phyloP scores from a whole-genome alignment of 1,284 basidiomycete species.

The Chondrostereum purpureum region DNA sequence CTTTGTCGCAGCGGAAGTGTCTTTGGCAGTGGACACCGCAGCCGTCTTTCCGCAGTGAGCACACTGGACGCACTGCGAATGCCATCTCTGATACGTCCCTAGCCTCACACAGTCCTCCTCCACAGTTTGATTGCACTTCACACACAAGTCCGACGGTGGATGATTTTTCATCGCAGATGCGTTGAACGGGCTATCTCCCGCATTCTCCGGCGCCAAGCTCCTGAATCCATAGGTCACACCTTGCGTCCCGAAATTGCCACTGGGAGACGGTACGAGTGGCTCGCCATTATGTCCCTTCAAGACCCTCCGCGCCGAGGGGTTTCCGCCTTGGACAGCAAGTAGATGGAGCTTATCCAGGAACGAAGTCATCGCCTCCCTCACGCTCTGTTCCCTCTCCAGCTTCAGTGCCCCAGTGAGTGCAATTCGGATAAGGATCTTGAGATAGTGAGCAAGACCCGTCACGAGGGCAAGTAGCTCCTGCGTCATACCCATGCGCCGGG shows the following conservation, averaged over 20 bases:
- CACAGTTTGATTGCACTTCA: constrained; percentile 83
- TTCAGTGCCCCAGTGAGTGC: constrained; percentile 94
- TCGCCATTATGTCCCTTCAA: constrained; percentile 66
- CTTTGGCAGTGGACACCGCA: constrained; percentile 45
- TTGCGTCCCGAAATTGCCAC: constrained; percentile 64
- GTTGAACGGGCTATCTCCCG: constrained; percentile 79
- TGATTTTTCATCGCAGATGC: constrained; percentile 43
- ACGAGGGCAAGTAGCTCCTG: constrained; percentile 97
- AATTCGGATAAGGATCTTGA: constrained; percentile 98
- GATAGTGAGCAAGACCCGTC: constrained; percentile 96
- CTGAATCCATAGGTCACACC: constrained; percentile 84
- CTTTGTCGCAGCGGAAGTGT: constrained; percentile 18
- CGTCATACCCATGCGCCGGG: constrained; percentile 90
- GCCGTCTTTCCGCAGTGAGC: constrained; percentile 74
- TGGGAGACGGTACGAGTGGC: constrained; percentile 33
- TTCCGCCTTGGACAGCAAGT: constrained; percentile 82
- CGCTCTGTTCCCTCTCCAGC: constrained; percentile 83
- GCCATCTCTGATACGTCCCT: constrained; percentile 95
- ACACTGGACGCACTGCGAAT: constrained; percentile 88
- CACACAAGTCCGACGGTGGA: constrained; percentile 85
- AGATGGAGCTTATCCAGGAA: constrained; percentile 92
- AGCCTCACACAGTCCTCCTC: constrained; percentile 96
- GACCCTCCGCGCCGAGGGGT: constrained; percentile 67
- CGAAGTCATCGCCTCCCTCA: constrained; percentile 77
- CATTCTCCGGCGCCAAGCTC: constrained; percentile 82